Percentiles rank a stretch among this genome's conserved stretches.
Evolutionary conservation across 2,329 filamentous ascomycete genomes (phyloP).

Genomic region (Ceratocystis variospora): DNA sequence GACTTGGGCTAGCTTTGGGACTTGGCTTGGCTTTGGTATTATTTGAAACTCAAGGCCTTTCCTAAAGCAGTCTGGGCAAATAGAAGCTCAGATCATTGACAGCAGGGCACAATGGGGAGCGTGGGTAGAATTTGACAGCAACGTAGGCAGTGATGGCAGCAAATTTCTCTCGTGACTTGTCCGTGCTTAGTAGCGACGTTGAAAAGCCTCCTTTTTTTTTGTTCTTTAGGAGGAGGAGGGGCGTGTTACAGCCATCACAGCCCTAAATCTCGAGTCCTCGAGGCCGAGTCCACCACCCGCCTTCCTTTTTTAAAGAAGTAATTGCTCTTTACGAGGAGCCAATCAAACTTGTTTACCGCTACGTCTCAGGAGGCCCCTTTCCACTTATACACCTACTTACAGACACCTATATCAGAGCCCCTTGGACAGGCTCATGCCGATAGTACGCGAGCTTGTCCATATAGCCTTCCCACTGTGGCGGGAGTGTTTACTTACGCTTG

Average conservation of each 20-base stretch:
- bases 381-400: background rate
- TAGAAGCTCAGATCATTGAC: slow-evolving; percentile 1
- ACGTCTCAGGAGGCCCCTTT: background rate
- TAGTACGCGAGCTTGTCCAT: too few relatives aligned
- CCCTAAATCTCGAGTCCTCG: slow-evolving; percentile 2
- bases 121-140: slow-evolving; percentile 1
- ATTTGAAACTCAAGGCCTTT: background rate
- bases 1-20: background rate
- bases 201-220: background rate
- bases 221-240: background rate
- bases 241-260: background rate
- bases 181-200: background rate
- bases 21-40: background rate
- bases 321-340: background rate
- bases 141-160: slow-evolving; percentile 2
- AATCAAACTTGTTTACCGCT: background rate
- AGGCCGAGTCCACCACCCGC: background rate
- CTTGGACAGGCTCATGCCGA: too few relatives aligned
- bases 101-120: slow-evolving; percentile 1
- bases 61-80: background rate
- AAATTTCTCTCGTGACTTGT: background rate
- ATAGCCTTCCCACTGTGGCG: too few relatives aligned
- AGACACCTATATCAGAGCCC: background rate
- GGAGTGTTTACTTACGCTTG: too few relatives aligned
- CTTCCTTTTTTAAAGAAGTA: background rate